Conservation (phyloP, 164 flowering plant species). For the Aristolochia californica region DNA sequence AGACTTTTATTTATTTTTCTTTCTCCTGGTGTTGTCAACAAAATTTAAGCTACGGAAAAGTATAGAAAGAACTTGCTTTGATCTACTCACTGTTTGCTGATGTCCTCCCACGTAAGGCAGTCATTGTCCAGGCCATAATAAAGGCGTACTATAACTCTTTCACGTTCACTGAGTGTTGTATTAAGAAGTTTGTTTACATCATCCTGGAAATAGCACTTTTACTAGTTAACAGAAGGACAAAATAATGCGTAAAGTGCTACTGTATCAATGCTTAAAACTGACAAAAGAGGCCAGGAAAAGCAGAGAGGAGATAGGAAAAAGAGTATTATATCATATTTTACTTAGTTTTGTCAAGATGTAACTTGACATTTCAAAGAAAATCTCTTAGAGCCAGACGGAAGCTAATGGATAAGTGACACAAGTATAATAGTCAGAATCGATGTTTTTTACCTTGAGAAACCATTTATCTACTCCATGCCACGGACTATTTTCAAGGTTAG, state of each 20-base stretch:
- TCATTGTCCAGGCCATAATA: slow-evolving; percentile 83
- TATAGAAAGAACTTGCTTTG: not conserved
- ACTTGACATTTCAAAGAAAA: too few species aligned
- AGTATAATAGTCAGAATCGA: too few species aligned
- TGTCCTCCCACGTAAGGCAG: slow-evolving; percentile 95
- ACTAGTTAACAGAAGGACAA: not conserved
- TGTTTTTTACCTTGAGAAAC: slow-evolving; percentile 63
- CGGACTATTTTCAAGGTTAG: slow-evolving; percentile 64
- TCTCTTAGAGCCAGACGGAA: too few species aligned
- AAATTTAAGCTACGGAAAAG: not conserved
- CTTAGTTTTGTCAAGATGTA: too few species aligned
- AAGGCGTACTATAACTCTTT: slow-evolving; percentile 75
- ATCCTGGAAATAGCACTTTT: slow-evolving; percentile 31
- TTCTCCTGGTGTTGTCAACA: not conserved
- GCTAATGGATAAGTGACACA: too few species aligned
- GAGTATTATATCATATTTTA: too few species aligned
- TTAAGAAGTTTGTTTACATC: slow-evolving; percentile 72
- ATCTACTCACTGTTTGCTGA: slow-evolving; percentile 66
- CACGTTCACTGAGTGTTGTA: slow-evolving; percentile 58
- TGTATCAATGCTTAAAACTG: too few species aligned
- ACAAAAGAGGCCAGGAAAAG: too few species aligned
- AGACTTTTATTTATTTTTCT: too few species aligned
- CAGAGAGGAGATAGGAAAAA: too few species aligned
- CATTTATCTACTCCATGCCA: slow-evolving; percentile 85
- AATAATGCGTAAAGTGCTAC: not conserved